phyloP scores from a whole-genome alignment of 192 early-diverging fungal species.

The Umbelopsis sp. region DNA sequence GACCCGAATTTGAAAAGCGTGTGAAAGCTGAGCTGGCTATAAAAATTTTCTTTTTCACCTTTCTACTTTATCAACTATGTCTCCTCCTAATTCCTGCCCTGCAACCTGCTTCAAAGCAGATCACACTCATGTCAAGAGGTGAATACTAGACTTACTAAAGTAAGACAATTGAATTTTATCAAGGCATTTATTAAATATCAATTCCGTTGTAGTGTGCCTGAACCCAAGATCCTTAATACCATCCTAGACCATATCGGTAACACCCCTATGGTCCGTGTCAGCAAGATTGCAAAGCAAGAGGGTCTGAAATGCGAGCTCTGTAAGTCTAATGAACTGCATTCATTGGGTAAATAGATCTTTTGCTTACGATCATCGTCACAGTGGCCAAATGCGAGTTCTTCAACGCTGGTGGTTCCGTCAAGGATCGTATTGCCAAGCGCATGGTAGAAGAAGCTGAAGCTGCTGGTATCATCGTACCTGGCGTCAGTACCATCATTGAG shows the following conservation, averaged over 20 bases:
- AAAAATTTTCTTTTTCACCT: slow-evolving; percentile 6
- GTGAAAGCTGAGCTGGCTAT: neutral
- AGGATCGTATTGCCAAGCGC: slow-evolving; percentile 94
- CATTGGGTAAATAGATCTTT: neutral
- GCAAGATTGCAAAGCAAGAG: slow-evolving; percentile 81
- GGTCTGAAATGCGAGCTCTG: slow-evolving; percentile 94
- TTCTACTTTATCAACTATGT: neutral
- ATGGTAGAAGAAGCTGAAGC: slow-evolving; percentile 96
- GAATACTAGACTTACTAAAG: neutral
- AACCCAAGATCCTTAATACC: slow-evolving; percentile 80
- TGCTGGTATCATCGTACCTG: slow-evolving; percentile 88
- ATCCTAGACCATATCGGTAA: slow-evolving; percentile 97
- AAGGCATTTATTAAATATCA: neutral
- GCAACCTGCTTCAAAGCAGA: neutral
- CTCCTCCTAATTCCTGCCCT: neutral
- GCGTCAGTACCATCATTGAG: slow-evolving; percentile 92
- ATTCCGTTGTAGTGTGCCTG: slow-evolving; percentile 46
- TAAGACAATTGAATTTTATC: no score
- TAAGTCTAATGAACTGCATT: slow-evolving; percentile 38
- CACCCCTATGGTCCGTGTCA: slow-evolving; percentile 92
- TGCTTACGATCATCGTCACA: slow-evolving; percentile 19
- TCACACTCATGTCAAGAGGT: slow-evolving; percentile 16
- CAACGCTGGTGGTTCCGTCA: slow-evolving; percentile 98
- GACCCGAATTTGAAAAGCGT: neutral
- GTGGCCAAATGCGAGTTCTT: slow-evolving; percentile 99